phyloP scores from a whole-genome alignment of 2,329 filamentous ascomycete genomes.

The Pseudogymnoascus sp. region DNA sequence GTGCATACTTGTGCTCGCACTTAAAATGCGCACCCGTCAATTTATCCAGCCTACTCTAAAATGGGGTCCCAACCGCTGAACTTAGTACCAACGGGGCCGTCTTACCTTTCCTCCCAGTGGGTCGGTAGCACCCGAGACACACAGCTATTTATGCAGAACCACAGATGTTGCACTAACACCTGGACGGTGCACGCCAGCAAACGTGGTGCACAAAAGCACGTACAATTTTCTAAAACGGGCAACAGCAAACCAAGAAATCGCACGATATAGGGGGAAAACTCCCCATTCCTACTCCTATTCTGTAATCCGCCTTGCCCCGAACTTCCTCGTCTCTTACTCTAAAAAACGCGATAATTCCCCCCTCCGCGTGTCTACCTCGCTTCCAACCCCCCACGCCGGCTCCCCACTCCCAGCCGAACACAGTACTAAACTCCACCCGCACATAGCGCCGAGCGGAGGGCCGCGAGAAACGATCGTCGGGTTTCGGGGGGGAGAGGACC shows the following conservation, averaged over 20 bases:
- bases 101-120: not conserved
- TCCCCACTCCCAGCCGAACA: not conserved
- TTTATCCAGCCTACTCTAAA: not conserved
- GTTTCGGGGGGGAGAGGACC: not conserved
- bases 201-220: not conserved
- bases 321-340: not conserved
- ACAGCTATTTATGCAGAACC: not conserved
- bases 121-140: slow-evolving; percentile 2
- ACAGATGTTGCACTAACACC: not conserved
- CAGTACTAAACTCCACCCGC: not conserved
- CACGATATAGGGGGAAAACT: not conserved
- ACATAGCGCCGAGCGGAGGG: not conserved
- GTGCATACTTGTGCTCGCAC: not conserved
- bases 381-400: not conserved
- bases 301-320: not conserved
- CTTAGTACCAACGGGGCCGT: not conserved
- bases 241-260: not conserved
- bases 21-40: not conserved
- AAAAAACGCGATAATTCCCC: not conserved
- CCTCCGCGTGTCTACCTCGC: not conserved
- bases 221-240: not conserved
- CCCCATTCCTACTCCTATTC: not conserved
- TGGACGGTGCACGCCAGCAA: not conserved
- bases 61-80: not conserved
- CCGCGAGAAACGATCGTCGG: not conserved